Conservation (phyloP, 2,329 filamentous ascomycete species). For the Eutypella sp. region DNA sequence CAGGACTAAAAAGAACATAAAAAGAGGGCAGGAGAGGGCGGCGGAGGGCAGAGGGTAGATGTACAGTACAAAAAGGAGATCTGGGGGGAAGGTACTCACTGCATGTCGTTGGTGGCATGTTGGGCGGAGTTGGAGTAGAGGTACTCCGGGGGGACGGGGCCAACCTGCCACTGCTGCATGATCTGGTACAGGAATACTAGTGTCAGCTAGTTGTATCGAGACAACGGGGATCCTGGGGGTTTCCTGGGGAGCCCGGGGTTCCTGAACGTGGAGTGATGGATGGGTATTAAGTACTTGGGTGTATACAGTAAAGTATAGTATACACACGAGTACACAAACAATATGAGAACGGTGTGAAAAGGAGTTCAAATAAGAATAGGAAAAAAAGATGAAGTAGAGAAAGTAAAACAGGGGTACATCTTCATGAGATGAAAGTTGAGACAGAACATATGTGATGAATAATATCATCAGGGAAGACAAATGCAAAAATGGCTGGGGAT, state of each 20-base stretch:
- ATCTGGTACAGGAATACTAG: slow-evolving; percentile 35
- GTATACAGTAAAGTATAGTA: not conserved
- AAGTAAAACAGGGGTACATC: not conserved
- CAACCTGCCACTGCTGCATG: slow-evolving; percentile 60
- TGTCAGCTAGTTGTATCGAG: slow-evolving; percentile 20
- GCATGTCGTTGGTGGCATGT: slow-evolving; percentile 47
- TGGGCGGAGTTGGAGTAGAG: slow-evolving; percentile 50
- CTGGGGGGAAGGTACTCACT: slow-evolving; percentile 48
- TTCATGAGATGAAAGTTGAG: not conserved
- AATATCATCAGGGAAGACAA: not conserved
- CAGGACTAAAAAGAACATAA: slow-evolving; percentile 18
- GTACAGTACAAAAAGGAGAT: slow-evolving; percentile 4
- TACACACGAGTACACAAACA: not conserved
- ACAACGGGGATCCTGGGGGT: not conserved
- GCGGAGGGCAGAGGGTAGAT: too few relatives aligned
- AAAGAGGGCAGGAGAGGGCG: slow-evolving; percentile 23
- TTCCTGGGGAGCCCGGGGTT: too few relatives aligned
- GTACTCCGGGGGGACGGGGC: slow-evolving; percentile 52
- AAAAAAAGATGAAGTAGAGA: not conserved
- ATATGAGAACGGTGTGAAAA: not conserved
- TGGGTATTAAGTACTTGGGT: not conserved
- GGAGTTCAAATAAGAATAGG: not conserved
- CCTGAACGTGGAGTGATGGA: not conserved
- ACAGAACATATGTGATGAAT: not conserved
- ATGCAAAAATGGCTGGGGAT: not conserved